A percentile compares a stretch with the other conserved stretches of the same genome.
Evolutionary conservation across 768 basidiomycete genomes (phyloP).

Genomic region (Leccinum disarticulatum): DNA sequence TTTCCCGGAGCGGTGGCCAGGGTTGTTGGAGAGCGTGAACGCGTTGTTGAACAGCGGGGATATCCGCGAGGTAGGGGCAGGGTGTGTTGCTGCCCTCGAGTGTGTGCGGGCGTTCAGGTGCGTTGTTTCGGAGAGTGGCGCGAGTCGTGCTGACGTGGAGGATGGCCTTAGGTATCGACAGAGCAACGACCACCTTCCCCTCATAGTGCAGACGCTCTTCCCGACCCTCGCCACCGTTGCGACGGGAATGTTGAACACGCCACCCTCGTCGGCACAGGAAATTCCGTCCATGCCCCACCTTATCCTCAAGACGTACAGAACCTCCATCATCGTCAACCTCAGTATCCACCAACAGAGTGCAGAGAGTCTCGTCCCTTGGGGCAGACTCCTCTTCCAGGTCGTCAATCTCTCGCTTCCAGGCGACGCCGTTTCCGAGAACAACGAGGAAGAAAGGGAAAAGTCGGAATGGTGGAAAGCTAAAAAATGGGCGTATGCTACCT

Average conservation of each 20-base stretch:
- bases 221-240: slow-evolving; percentile 78
- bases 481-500: slow-evolving; percentile 87
- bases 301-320: slow-evolving; percentile 85
- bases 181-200: slow-evolving; percentile 55
- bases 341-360: slow-evolving; percentile 70
- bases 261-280: slow-evolving; percentile 61
- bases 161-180: slow-evolving; percentile 59
- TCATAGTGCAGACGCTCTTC: slow-evolving; percentile 63
- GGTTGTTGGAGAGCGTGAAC: slow-evolving; percentile 65
- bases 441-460: slow-evolving; percentile 74
- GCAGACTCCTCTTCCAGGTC: slow-evolving; percentile 74
- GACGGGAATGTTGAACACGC: slow-evolving; percentile 60
- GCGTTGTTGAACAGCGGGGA: slow-evolving; percentile 59
- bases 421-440: slow-evolving; percentile 64
- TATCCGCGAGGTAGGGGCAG: slow-evolving; percentile 76
- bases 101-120: slow-evolving; percentile 58
- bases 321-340: slow-evolving; percentile 73
- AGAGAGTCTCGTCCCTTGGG: slow-evolving; percentile 85
- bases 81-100: slow-evolving; percentile 76
- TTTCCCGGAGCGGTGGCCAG: slow-evolving; percentile 77
- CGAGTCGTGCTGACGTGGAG: slow-evolving; percentile 37
- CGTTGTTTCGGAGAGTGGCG: background rate
- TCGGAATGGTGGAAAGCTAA: slow-evolving; percentile 91
- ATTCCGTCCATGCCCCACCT: slow-evolving; percentile 83
- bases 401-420: slow-evolving; percentile 70